Evolutionary conservation across 306 rosid genomes (phyloP), one percentile per base, ranked within the genome.

Genomic region (Nissolia schottii): DNA sequence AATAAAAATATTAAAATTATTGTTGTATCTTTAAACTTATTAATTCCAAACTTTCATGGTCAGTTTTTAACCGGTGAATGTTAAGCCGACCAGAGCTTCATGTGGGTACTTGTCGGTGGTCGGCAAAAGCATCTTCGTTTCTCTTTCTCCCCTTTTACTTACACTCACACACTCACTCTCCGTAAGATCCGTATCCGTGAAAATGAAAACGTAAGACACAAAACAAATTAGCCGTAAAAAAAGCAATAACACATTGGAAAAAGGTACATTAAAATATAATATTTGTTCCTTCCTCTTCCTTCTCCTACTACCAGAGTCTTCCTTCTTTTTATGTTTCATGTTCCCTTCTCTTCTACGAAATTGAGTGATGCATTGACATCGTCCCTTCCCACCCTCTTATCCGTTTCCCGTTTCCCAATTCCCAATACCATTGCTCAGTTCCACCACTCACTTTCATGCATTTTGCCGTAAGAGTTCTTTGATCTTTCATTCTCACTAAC

Each of bases 261-360:
- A 35, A 64, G 66, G 51, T 12, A 53, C 60, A n/a, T n/a, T n/a
- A 19, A 28, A 34, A 41, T 48, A 71, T 34, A 43, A n/a, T 45
- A n/a, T 45, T 45, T 45, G 51, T 57, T 55, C 22, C 22, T 72
- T 63, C 34, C n/a, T 61, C 67, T 15, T 75, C 20, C 18, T 57
- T 37, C 41, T 6, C 13, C 63, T 38, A 22, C 29, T 20, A 14
- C 67, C 64, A 23, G 49, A 15, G 11, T 38, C 66, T 3, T 55
- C 27, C 81, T 81, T 67, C 29, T 48, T 71, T 63, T 64, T 64
- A 71, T 81, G 67, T 60, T 62, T 50, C 50, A 45, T 51, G 75
- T 77, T 83, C 85, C 64, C 89, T 86, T 86, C 83, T 66, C 74
- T 77, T 79, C 77, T 71, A 88, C 88, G 81, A 81, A 84, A 84